These are phyloP conservation scores for Kodamaea sagamina DNA, from an alignment of 805 yeast genomes.

Conservation along the genomic window DNA sequence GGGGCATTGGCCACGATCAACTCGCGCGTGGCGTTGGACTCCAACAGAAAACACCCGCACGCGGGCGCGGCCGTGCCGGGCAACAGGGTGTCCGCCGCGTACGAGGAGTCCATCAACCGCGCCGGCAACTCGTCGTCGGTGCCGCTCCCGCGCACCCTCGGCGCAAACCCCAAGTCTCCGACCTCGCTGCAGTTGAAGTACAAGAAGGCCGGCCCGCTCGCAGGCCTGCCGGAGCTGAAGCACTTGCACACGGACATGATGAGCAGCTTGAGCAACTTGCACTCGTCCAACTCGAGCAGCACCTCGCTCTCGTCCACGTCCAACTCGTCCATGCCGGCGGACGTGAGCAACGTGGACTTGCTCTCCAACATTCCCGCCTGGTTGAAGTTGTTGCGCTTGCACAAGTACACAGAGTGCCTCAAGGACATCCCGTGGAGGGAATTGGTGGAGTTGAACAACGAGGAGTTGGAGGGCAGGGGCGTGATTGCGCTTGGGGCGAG, in stretches of 20 bases:
- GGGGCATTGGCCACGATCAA: constrained; percentile 70
- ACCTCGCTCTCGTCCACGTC: constrained; percentile 14
- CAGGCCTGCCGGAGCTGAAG: constrained; percentile 11
- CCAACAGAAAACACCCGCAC: constrained; percentile 33
- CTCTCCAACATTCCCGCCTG: constrained; percentile 85
- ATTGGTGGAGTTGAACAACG: constrained; percentile 70
- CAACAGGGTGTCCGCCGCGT: constrained; percentile 17
- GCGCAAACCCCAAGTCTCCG: constrained; percentile 17
- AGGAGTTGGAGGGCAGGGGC: constrained; percentile 71
- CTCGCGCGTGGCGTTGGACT: constrained; percentile 51
- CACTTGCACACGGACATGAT: constrained; percentile 6
- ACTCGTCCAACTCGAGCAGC: constrained; percentile 12
- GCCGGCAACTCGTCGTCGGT: constrained; percentile 39
- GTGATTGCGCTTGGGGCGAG: constrained; percentile 96
- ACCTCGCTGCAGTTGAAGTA: constrained; percentile 11
- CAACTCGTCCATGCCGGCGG: constrained; percentile 42
- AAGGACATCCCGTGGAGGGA: constrained; percentile 77
- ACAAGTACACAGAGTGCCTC: constrained; percentile 87
- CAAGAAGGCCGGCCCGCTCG: constrained; percentile 8
- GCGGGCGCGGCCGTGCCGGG: constrained; percentile 10
- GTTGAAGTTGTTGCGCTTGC: constrained; percentile 86
- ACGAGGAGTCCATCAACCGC: constrained; percentile 41
- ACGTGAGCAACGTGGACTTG: constrained; percentile 45
- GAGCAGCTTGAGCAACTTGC: constrained; percentile 10
- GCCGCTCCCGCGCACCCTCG: constrained; percentile 26